A percentile compares a stretch with the other conserved stretches of the same genome.
These are phyloP conservation scores for Logfia minima DNA, from an alignment of 129 eudicot species.

Conservation along the genomic window DNA sequence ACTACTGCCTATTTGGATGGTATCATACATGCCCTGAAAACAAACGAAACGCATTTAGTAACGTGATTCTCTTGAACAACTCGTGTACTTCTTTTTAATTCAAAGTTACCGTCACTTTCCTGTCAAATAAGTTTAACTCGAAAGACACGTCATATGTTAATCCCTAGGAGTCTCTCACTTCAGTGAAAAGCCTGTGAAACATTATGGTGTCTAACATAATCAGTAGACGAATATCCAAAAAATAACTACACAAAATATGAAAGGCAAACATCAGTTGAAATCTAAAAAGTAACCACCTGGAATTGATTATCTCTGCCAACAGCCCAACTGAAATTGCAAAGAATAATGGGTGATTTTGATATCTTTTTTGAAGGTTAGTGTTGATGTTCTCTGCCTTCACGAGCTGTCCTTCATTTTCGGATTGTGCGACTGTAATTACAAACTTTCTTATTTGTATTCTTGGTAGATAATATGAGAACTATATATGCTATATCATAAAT, in stretches of 20 bases:
- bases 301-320: slow-evolving; percentile 90
- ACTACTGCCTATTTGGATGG: no score
- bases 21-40: no score
- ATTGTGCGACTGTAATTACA: slow-evolving; percentile 45
- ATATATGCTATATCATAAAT: background rate
- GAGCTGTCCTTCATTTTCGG: slow-evolving; percentile 41
- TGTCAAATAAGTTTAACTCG: slow-evolving; percentile 87
- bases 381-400: slow-evolving; percentile 34
- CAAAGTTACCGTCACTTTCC: no score
- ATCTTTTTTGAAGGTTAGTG: slow-evolving; percentile 42
- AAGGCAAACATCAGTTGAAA: background rate
- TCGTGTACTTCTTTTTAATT: no score
- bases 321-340: slow-evolving; percentile 87
- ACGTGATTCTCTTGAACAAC: no score
- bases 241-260: background rate
- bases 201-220: background rate
- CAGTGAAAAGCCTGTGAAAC: slow-evolving; percentile 79
- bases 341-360: slow-evolving; percentile 72
- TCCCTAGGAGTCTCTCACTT: slow-evolving; percentile 96
- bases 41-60: no score
- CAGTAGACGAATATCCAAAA: background rate
- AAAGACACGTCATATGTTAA: slow-evolving; percentile 97
- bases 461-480: background rate
- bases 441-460: slow-evolving; percentile 16
- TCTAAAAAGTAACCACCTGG: slow-evolving; percentile 49